Evolutionary conservation across 164 flowering plant species (phyloP).

Genomic region (Aristolochia fimbriata): DNA sequence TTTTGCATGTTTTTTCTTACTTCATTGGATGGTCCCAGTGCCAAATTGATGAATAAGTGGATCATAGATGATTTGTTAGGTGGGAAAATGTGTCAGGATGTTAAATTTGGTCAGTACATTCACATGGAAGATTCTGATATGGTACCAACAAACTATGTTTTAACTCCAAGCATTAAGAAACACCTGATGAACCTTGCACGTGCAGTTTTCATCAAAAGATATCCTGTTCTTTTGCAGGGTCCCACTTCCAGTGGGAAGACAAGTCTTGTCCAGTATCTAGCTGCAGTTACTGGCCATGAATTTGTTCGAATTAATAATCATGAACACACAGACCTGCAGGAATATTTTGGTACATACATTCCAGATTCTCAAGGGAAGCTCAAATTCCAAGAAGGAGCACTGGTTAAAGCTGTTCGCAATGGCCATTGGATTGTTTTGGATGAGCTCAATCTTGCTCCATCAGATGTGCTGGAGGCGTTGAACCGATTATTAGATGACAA

Average conservation of each 20-base stretch:
- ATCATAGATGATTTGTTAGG: constrained; percentile 36
- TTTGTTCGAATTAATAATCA: constrained; percentile 96
- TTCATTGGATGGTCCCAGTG: constrained; percentile 63
- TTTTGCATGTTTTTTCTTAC: constrained; percentile 91
- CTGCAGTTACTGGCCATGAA: constrained; percentile 69
- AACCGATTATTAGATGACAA: constrained; percentile 91
- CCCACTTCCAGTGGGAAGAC: constrained; percentile 99
- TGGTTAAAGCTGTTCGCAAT: constrained; percentile 83
- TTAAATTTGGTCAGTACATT: constrained; percentile 24
- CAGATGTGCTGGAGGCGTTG: constrained; percentile 94
- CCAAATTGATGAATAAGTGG: constrained; percentile 50
- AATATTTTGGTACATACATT: constrained; percentile 83
- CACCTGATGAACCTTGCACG: constrained; percentile 69
- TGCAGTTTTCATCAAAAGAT: constrained; percentile 61
- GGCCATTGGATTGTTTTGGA: constrained; percentile 96
- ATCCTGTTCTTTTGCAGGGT: constrained; percentile 95
- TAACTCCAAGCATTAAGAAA: constrained; percentile 57
- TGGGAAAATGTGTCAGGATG: constrained; percentile 26
- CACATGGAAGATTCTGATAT: not conserved
- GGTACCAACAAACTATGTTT: constrained; percentile 34
- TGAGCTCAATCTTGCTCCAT: constrained; percentile 95
- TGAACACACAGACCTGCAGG: constrained; percentile 94
- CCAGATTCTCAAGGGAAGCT: constrained; percentile 77
- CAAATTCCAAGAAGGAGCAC: constrained; percentile 77
- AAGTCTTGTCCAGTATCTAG: constrained; percentile 88